These are phyloP conservation scores for Ottelia alismoides DNA, from an alignment of 106 monocot genomes.

Conservation along the genomic window DNA sequence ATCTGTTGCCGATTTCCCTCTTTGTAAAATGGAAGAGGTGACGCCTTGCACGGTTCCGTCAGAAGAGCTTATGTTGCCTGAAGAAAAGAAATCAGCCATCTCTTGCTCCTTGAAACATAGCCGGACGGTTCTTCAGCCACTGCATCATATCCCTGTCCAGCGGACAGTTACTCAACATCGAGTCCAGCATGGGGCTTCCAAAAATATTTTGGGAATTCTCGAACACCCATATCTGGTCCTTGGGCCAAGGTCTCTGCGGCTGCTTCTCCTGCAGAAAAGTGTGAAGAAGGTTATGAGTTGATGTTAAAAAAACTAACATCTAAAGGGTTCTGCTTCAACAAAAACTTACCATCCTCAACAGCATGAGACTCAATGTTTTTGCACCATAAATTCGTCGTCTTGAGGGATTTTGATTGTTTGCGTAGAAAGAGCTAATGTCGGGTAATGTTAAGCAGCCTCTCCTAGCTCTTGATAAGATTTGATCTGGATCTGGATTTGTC, in stretches of 20 bases:
- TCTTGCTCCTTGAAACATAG: slow-evolving; percentile 48
- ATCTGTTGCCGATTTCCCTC: no score
- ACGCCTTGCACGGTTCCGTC: no score
- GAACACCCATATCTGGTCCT: slow-evolving; percentile 88
- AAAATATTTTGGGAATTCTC: slow-evolving; percentile 38
- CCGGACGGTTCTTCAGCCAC: slow-evolving; percentile 57
- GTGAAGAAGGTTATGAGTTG: not conserved
- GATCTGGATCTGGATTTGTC: slow-evolving; percentile 72
- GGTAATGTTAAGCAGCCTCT: slow-evolving; percentile 78
- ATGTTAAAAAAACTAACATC: not conserved
- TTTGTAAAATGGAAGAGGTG: no score
- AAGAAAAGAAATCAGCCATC: slow-evolving; percentile 26
- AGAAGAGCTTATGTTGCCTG: no score
- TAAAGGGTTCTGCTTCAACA: not conserved
- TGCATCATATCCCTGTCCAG: slow-evolving; percentile 78
- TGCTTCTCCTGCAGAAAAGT: slow-evolving; percentile 35
- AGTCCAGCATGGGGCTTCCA: slow-evolving; percentile 93
- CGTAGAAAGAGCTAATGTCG: slow-evolving; percentile 72
- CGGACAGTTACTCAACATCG: slow-evolving; percentile 46
- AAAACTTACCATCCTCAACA: slow-evolving; percentile 75
- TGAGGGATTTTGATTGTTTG: no score
- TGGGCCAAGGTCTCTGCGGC: slow-evolving; percentile 90
- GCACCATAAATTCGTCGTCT: slow-evolving; percentile 55
- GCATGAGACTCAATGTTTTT: slow-evolving; percentile 70
- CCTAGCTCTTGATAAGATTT: slow-evolving; percentile 43